Base-by-base conservation (phyloP, 1,284 basidiomycete species). In the Cryptococcus floricola region DNA sequence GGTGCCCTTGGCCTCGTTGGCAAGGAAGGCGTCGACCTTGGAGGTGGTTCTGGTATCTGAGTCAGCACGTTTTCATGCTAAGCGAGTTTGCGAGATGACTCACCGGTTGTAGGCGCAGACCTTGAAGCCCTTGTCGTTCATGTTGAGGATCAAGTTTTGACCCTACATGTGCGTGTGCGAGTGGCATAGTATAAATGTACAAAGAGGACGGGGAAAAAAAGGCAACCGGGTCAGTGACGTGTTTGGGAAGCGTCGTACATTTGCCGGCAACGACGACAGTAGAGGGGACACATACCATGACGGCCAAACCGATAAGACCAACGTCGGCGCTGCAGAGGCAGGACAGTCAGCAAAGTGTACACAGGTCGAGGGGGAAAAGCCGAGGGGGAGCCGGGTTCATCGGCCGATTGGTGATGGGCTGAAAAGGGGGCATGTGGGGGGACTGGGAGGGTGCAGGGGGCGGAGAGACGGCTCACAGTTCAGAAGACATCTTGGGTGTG, bases 91-190 rank as follows among this genome's bases (percentile, higher is more conserved):
- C 39, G 52, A 28, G 6, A 18, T 14, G 23, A 62, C 73, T 59
- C 47, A 75, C 74, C 95, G 89, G 84, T 99, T 99, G 83, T 89
- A 98, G 25, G 91, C 93, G 66, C 91, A 87, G 70, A 98, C 96
- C 65, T 81, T 93, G 82, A 93, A 98, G 52, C 96, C 96, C 82
- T 98, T 98, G 84, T 98, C 95, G 78, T 94, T 94, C 89, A 96
- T 96, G 83, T 96, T 96, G 67, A 96, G 82, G 77, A 96, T 94
- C 71, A 95, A 79, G 80, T 96, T 96, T 85, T 95, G 91, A 73
- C 91, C 91, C 90, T 93, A 68, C 28, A 41, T 41, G 16, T 43
- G 31, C 31, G 31, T 31, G 10, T 31, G 31, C 50, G 28, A 49
- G 48, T 10, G 37, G 23, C 39, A 39, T 50, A 41, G 39, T 34